Base-by-base conservation (phyloP, 352 stramenopile species). In the Globisporangium emineosum region DNA sequence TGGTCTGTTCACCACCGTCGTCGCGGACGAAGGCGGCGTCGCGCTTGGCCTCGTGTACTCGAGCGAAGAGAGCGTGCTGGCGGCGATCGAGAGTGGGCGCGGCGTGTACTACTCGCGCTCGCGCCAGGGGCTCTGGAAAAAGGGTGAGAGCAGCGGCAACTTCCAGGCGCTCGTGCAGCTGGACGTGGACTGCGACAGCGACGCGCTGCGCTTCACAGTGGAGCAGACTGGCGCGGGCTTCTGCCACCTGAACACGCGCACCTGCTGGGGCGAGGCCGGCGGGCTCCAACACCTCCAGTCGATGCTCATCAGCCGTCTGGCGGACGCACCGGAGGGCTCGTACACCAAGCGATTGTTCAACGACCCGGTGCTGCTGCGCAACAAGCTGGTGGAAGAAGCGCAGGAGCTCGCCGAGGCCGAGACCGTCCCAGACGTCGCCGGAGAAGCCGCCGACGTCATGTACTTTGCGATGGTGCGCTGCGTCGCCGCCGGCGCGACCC, bases 281-380 rank as follows among this genome's bases (percentile, higher is more conserved):
- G 94, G 94, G 17, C 66, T 99, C 5, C 80, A 83, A 65, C 82
- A 97, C 61, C 81, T 98, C n/a, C 85, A 98, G 71, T 67, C 66
- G 30, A 95, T 93, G 57, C 76, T 99, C 10, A 70, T 86, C 52
- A 88, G 91, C 58, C 87, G 96, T 32, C 71, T 97, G 17, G 64
- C 76, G n/a, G 73, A 95, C 35, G 94, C 95, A 6, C 94, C 94
- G 0, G 79, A 84, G n/a, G 96, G 95, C 49, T 98, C 93, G 21
- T 99, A 99, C 68, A 99, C 96, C 2, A 98, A 98, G 81, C 80
- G 95, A 9, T 74, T 99, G 23, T 98, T 99, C 78, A 81, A 97
- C 47, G 95, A 98, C 72, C 72, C 79, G 0, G 74, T 83, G 60
- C 71, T 99, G 65, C 77, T 99, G 57, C 87, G 94, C 23, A 94